These are phyloP conservation scores for Wallacemonas rigidus DNA, from an alignment of 208 protist species.

Conservation along the genomic window DNA sequence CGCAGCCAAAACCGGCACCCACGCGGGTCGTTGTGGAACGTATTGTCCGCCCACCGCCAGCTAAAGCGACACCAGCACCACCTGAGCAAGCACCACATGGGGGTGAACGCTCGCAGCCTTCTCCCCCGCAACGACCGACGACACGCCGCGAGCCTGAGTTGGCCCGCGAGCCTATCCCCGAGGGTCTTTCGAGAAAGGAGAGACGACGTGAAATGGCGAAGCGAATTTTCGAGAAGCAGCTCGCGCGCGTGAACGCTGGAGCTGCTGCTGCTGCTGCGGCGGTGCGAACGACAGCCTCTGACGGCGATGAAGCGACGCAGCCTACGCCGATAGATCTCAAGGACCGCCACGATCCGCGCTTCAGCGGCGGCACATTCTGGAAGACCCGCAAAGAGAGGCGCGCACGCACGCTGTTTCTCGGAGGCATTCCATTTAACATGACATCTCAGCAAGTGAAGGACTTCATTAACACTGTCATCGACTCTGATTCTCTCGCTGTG, in stretches of 20 bases:
- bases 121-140: no score
- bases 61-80: not conserved
- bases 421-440: conserved; percentile 67
- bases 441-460: conserved; percentile 56
- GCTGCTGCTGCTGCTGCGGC: not conserved
- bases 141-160: conserved; percentile 12
- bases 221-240: conserved; percentile 58
- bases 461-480: conserved; percentile 62
- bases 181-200: conserved; percentile 67
- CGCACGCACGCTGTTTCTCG: conserved; percentile 82
- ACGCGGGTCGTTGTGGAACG: not conserved
- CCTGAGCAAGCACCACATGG: not conserved
- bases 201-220: conserved; percentile 53
- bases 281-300: not conserved
- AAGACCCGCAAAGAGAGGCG: conserved; percentile 74
- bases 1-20: not conserved
- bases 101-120: no score
- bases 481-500: conserved; percentile 31
- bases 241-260: conserved; percentile 40
- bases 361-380: conserved; percentile 87
- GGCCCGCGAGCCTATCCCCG: conserved; percentile 19
- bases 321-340: conserved; percentile 15
- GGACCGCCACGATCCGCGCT: conserved; percentile 82
- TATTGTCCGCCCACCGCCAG: no score
- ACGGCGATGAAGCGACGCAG: not conserved